Evolutionary conservation across 2,329 filamentous ascomycete species (phyloP).

Genomic region (Fusarium hostae): DNA sequence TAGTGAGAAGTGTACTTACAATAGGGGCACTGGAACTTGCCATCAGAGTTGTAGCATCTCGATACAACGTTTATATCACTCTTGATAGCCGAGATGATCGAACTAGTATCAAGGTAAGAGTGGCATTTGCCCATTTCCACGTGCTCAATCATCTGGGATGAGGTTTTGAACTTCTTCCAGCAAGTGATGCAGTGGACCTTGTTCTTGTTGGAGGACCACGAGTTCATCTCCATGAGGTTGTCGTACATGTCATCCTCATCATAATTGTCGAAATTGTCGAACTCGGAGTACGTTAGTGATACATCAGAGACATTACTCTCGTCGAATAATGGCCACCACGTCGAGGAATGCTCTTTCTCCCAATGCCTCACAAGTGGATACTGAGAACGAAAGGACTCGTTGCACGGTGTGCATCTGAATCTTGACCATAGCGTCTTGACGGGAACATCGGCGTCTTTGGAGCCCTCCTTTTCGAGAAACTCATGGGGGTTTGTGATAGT

Average conservation of each 20-base stretch:
- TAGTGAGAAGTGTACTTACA: neutral
- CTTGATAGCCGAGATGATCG: neutral
- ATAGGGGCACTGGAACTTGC: neutral
- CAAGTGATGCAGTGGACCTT: neutral
- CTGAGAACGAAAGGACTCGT: neutral
- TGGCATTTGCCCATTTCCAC: neutral
- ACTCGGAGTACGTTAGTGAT: neutral
- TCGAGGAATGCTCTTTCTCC: neutral
- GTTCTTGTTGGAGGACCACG: neutral
- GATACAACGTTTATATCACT: neutral
- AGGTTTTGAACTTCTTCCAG: neutral
- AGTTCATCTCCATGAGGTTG: neutral
- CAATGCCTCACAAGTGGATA: neutral
- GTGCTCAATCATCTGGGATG: neutral
- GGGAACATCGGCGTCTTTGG: neutral
- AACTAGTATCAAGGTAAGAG: neutral
- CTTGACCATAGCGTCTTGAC: too few relatives aligned
- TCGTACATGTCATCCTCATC: neutral
- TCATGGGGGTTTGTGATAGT: too few relatives aligned
- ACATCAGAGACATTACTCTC: neutral
- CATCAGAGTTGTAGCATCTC: neutral
- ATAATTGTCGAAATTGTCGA: neutral
- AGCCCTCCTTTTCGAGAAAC: too few relatives aligned
- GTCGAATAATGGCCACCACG: neutral
- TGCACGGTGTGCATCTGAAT: neutral